Conservation (phyloP, 352 stramenopile genomes). For the Globisporangium nunn region DNA sequence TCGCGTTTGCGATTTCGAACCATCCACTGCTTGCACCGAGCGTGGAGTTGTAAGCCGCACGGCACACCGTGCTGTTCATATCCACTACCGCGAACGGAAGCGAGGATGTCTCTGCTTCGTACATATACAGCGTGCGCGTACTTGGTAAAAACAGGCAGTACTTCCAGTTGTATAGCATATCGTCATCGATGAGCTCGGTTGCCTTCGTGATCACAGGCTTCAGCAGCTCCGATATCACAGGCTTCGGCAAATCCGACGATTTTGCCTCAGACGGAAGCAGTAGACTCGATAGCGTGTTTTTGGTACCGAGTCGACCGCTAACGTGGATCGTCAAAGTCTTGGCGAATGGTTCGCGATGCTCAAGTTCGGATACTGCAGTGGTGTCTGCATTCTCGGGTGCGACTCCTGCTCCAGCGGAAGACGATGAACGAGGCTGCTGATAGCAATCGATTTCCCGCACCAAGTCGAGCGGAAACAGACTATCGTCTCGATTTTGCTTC, state of each 20-base stretch:
- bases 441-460: constrained; percentile 58
- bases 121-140: constrained; percentile 53
- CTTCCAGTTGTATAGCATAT: constrained; percentile 61
- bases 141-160: constrained; percentile 56
- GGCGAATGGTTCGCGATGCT: constrained; percentile 24
- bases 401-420: not conserved
- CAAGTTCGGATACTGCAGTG: constrained; percentile 1
- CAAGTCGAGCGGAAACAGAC: constrained; percentile 56
- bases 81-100: constrained; percentile 41
- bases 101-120: constrained; percentile 34
- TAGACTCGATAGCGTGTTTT: constrained; percentile 40
- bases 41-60: constrained; percentile 33
- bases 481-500: constrained; percentile 25
- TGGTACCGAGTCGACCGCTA: constrained; percentile 43
- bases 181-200: constrained; percentile 26
- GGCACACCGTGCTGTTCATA: constrained; percentile 38
- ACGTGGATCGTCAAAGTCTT: constrained; percentile 58
- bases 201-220: constrained; percentile 34
- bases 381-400: not conserved
- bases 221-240: constrained; percentile 24
- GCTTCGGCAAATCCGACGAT: constrained; percentile 22
- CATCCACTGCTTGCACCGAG: constrained; percentile 35
- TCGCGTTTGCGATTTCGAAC: constrained; percentile 52
- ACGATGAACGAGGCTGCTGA: constrained; percentile 2
- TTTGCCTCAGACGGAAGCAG: constrained; percentile 31